Evolutionary conservation across 2,329 filamentous ascomycete species (phyloP), one percentile per base, ranked within the genome.

Genomic region (Chaetomium strumarium): DNA sequence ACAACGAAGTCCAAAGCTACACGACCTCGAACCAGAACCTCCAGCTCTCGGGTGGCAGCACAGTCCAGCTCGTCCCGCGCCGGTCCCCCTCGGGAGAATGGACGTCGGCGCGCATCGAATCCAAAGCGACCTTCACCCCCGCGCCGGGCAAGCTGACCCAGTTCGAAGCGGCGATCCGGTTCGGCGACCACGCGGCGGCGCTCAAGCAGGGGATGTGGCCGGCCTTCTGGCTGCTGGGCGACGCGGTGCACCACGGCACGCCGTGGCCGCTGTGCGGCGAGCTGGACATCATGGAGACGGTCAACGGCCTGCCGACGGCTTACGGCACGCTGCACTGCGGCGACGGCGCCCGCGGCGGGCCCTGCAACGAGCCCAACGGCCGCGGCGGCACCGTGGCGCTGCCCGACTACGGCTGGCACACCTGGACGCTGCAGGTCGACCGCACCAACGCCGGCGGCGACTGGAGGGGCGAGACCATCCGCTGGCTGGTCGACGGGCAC

Each of bases 141-240:
- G 53, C 59, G 1, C 54, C 68, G 1, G 75, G 76, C 55, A 72
- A 70, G 53, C 60, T 74, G 30, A 79, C 75, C 19, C 65, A 71
- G 38, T 66, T 76, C 29, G 73, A 79, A 54, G 71, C 73, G 5
- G 63, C 64, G 20, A 66, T 81, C 42, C 72, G 76, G 34, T 68
- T 80, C 43, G 79, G 75, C 12, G 60, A 60, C 53, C 73, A 73
- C 63, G 39, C 63, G 1, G 34, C 49, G 16, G 45, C 46, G 17
- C 62, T 64, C 40, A 77, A 79, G 64, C 70, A 79, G 58, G 79
- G 79, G 5, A 69, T 81, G 46, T 82, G 78, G 79, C 78, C 79
- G 0, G 79, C 79, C 0, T 81, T 81, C 60, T 82, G 78, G 78
- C 68, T 80, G 55, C 69, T 81, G 14, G 78, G 79, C 38, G 70